Evolutionary conservation across 495 filamentous ascomycete genomes (phyloP).

Genomic region (Xylaria longipes): DNA sequence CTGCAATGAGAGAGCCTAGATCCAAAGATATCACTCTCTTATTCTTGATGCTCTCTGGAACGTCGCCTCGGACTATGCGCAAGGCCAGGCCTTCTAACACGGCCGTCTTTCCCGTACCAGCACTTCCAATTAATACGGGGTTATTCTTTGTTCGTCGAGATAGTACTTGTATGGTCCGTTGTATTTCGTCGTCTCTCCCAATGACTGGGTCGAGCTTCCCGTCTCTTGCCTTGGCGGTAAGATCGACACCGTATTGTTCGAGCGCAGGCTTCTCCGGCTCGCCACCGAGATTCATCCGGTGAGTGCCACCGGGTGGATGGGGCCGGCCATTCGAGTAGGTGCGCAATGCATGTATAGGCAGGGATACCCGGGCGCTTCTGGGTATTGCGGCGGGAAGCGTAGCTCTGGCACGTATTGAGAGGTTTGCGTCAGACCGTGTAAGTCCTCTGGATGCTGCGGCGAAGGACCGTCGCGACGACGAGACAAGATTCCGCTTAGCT

Average conservation of each 20-base stretch:
- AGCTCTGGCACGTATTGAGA: conserved; percentile 36
- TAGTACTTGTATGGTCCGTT: conserved; percentile 91
- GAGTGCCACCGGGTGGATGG: conserved; percentile 87
- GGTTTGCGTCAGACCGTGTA: conserved; percentile 31
- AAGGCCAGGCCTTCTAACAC: conserved; percentile 92
- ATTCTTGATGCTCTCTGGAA: conserved; percentile 95
- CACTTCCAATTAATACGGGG: conserved; percentile 88
- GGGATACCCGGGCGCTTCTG: conserved; percentile 15
- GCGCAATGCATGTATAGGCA: conserved; percentile 50
- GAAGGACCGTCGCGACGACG: conserved; percentile 45
- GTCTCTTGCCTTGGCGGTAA: conserved; percentile 82
- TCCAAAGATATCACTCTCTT: conserved; percentile 89
- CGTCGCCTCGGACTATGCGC: conserved; percentile 88
- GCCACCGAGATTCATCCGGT: conserved; percentile 87
- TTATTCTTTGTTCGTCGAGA: conserved; percentile 97
- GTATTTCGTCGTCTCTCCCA: conserved; percentile 87
- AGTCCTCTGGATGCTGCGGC: conserved; percentile 40
- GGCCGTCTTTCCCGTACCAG: conserved; percentile 95
- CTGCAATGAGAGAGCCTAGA: conserved; percentile 89
- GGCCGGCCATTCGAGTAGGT: conserved; percentile 79
- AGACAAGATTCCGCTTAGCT: conserved; percentile 44
- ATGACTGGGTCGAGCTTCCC: conserved; percentile 97
- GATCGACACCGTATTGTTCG: conserved; percentile 88
- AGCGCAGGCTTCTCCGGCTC: conserved; percentile 83
- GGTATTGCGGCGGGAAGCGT: conserved; percentile 30